Evolutionary conservation across 768 basidiomycete genomes (phyloP), one percentile per base, ranked within the genome.

Genomic region (Pleurotus sapidus): DNA sequence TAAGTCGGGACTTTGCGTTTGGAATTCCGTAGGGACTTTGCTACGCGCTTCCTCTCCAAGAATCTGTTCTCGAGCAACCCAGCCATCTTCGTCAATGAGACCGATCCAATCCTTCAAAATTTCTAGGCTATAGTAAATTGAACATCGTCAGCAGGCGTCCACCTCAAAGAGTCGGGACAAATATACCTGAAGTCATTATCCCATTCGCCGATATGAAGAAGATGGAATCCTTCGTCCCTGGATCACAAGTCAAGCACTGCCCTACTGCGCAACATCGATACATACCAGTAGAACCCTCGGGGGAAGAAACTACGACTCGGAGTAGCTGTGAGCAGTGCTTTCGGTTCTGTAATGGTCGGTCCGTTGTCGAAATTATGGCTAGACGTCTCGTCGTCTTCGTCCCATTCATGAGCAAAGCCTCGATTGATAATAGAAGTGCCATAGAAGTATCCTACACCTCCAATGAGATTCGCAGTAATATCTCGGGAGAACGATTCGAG

Each of bases 291-390:
- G 72, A 98, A 98, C 15, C 95, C 95, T 68, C 95, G 80, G 0
- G 95, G 95, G 78, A 98, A 98, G 77, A 98, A 98, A 63, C 93
- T 94, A 37, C 96, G 81, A 67, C 94, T 96, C 3, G 95, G 95
- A 0, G 96, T 98, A 1, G 93, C 95, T 6, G 95, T 96, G 61
- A 97, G 72, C 17, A 98, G 72, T 17, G 84, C 83, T 58, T 77
- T 85, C 5, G 91, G 88, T 34, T 89, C 88, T 4, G 89, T 91
- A 59, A 93, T 64, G 55, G 72, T 80, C 14, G 89, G 80, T n/a
- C 85, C 89, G 7, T 73, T 75, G 12, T 62, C 64, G 43, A 64
- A 58, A 1, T 73, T 75, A 46, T 73, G 71, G 37, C 60, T 68
- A 27, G 61, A 63, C 20, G 61, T 51, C 38, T 74, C 73, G 17